phyloP scores from a whole-genome alignment of 441 rosid genomes.

The Jatropha podagrica region DNA sequence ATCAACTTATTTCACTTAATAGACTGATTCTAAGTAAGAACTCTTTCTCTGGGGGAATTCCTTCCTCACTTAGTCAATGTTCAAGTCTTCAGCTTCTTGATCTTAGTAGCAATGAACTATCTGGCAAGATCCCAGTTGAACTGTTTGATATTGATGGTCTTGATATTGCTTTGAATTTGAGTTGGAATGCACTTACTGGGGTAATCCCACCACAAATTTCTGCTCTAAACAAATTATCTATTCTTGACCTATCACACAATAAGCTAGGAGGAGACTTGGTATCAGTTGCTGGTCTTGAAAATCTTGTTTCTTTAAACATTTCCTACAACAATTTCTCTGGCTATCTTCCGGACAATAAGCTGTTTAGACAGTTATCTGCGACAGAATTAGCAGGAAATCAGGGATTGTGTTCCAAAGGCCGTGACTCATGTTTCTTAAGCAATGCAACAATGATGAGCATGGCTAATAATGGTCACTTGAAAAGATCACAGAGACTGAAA shows the following conservation, averaged over 20 bases:
- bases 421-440: slow-evolving; percentile 65
- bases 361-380: slow-evolving; percentile 64
- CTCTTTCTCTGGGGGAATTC: slow-evolving; percentile 62
- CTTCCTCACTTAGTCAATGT: slow-evolving; percentile 68
- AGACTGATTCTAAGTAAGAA: slow-evolving; percentile 68
- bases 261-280: slow-evolving; percentile 63
- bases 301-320: slow-evolving; percentile 78
- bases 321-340: slow-evolving; percentile 85
- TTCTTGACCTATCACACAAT: slow-evolving; percentile 83
- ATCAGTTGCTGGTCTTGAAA: slow-evolving; percentile 62
- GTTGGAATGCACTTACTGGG: slow-evolving; percentile 77
- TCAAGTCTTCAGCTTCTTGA: slow-evolving; percentile 87
- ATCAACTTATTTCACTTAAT: slow-evolving; percentile 62
- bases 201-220: slow-evolving; percentile 69
- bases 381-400: slow-evolving; percentile 61
- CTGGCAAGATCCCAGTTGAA: slow-evolving; percentile 64
- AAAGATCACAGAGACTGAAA: slow-evolving; percentile 46
- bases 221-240: slow-evolving; percentile 76
- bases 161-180: slow-evolving; percentile 87
- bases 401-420: slow-evolving; percentile 60
- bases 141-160: slow-evolving; percentile 65
- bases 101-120: slow-evolving; percentile 74
- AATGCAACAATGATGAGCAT: slow-evolving; percentile 31
- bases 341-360: slow-evolving; percentile 82
- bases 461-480: slow-evolving; percentile 20